A percentile compares a stretch with the other conserved stretches of the same genome.
These are phyloP conservation scores for Trichophaea hybrida DNA, from an alignment of 2,329 filamentous ascomycete genomes.

Conservation along the genomic window DNA sequence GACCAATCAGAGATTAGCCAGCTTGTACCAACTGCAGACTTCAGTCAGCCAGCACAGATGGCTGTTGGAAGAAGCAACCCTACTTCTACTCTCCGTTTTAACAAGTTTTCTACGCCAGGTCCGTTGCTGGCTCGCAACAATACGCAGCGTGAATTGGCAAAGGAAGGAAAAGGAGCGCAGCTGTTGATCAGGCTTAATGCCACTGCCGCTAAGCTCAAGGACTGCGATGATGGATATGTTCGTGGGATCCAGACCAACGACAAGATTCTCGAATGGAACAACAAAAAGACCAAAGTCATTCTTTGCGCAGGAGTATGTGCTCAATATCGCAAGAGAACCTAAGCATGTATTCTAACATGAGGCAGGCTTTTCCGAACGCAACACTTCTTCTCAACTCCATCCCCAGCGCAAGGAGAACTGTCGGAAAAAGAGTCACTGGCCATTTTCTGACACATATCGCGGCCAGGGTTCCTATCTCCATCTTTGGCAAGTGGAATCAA, in stretches of 20 bases:
- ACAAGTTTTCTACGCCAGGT: slow-evolving; percentile 5
- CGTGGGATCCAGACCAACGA: slow-evolving; percentile 3
- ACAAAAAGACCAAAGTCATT: slow-evolving; percentile 4
- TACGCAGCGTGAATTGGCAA: background rate
- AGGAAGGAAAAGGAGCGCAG: background rate
- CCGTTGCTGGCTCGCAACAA: background rate
- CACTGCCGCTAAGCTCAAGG: background rate
- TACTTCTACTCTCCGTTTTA: background rate
- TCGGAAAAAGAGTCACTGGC: slow-evolving; percentile 3
- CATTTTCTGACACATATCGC: slow-evolving; percentile 3
- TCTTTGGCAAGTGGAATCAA: background rate
- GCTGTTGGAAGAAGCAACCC: background rate
- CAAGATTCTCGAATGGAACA: background rate
- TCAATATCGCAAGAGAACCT: background rate
- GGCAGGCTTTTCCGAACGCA: slow-evolving; percentile 3
- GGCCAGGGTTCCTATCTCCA: background rate
- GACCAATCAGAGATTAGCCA: background rate
- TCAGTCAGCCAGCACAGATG: slow-evolving; percentile 1
- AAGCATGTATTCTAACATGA: background rate
- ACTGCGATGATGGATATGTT: background rate
- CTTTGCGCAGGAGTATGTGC: slow-evolving; percentile 7
- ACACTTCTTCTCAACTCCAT: slow-evolving; percentile 7
- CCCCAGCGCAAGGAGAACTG: background rate
- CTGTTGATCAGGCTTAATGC: background rate
- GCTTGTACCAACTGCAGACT: background rate